A percentile compares a stretch with the other conserved stretches of the same genome.
phyloP scores from a whole-genome alignment of 129 eudicot genomes.

The Lonicera japonica region DNA sequence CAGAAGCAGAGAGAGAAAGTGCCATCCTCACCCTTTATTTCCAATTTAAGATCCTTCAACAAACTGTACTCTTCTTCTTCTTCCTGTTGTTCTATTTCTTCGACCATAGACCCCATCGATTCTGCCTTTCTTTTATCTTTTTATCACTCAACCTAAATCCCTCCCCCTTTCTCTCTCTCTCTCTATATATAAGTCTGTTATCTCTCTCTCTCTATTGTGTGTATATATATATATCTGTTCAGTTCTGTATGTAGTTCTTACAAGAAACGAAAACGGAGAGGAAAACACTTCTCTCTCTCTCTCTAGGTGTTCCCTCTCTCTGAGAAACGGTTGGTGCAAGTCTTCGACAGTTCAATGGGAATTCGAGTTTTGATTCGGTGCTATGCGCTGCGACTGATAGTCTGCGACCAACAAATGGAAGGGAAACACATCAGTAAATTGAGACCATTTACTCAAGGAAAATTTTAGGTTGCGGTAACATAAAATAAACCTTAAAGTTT shows the following conservation, averaged over 20 bases:
- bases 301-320: background rate
- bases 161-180: background rate
- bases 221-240: background rate
- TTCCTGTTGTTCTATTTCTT: background rate
- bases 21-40: conserved; percentile 30
- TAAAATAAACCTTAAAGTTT: no score
- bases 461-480: no score
- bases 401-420: background rate
- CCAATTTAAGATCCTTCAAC: conserved; percentile 53
- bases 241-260: background rate
- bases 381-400: background rate
- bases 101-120: conserved; percentile 19
- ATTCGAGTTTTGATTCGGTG: conserved; percentile 23
- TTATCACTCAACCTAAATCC: conserved; percentile 7
- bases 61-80: conserved; percentile 34
- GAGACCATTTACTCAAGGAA: no score
- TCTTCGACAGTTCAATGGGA: conserved; percentile 35
- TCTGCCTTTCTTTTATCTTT: conserved; percentile 3
- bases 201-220: no score
- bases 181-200: background rate
- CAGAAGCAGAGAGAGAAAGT: conserved; percentile 56
- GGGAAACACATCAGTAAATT: background rate
- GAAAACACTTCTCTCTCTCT: background rate
- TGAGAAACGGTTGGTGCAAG: conserved; percentile 39
- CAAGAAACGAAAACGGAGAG: background rate